A percentile compares a stretch with the other conserved stretches of the same genome.
These are phyloP conservation scores for Scenedesmus sp. DNA, from an alignment of 163 green algal genomes.

Conservation along the genomic window DNA sequence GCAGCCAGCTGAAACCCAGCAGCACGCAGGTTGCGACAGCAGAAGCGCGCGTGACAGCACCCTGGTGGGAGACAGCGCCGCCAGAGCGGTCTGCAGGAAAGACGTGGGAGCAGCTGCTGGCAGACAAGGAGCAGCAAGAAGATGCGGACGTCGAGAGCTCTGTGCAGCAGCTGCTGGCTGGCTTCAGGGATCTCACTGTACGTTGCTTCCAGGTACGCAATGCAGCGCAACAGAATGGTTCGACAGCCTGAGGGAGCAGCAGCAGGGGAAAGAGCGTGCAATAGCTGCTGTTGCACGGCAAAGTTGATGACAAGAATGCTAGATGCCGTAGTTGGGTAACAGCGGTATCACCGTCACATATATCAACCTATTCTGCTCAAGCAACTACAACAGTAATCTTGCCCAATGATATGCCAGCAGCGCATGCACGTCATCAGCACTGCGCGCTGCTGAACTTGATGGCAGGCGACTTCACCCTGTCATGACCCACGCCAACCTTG, in stretches of 20 bases:
- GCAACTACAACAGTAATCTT: too few relatives aligned
- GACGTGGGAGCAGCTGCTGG: constrained; percentile 47
- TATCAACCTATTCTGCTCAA: too few relatives aligned
- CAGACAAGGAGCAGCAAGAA: constrained; percentile 32
- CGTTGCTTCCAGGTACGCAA: constrained; percentile 8
- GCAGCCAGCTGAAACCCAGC: background rate
- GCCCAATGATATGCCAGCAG: background rate
- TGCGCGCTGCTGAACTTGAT: too few relatives aligned
- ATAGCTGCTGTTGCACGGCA: background rate
- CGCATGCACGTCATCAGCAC: background rate
- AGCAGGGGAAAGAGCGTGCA: background rate
- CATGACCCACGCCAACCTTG: background rate
- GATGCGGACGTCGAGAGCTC: constrained; percentile 22
- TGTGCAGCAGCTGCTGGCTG: constrained; percentile 31
- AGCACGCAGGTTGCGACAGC: background rate
- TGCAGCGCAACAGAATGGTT: background rate
- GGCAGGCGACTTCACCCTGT: background rate
- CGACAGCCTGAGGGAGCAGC: background rate
- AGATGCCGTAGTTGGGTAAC: too few relatives aligned
- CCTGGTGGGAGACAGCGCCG: constrained; percentile 30
- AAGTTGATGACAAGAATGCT: too few relatives aligned
- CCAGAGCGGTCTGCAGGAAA: constrained; percentile 46
- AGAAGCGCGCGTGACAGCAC: background rate
- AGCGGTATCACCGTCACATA: too few relatives aligned
- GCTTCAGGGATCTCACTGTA: background rate